Percentiles rank a stretch among this genome's conserved stretches.
These are phyloP conservation scores for Sonneratia caseolaris DNA, from an alignment of 345 rosid genomes.

Conservation along the genomic window DNA sequence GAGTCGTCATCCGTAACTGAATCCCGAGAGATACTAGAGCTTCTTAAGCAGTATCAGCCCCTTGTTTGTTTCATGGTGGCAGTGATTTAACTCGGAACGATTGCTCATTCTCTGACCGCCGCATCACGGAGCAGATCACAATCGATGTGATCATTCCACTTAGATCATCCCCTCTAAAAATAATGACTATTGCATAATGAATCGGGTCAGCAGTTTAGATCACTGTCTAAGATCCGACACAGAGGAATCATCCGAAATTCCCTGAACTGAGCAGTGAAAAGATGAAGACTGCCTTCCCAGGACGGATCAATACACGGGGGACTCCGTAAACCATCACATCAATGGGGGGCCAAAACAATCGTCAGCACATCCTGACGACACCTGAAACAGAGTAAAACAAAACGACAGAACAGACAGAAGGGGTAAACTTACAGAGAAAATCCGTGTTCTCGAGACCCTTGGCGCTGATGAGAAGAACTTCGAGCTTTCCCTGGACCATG, in stretches of 20 bases:
- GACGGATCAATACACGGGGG: background rate
- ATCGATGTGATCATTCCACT: background rate
- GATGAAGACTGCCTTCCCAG: background rate
- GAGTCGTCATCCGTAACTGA: background rate
- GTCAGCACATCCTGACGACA: too few relatives aligned
- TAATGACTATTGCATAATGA: background rate
- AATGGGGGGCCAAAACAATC: too few relatives aligned
- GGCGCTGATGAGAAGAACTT: slow-evolving; percentile 36
- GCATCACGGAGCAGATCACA: background rate
- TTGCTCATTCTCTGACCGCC: background rate
- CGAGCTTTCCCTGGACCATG: slow-evolving; percentile 33
- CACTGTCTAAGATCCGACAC: background rate
- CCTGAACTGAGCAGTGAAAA: too few relatives aligned
- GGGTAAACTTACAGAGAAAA: slow-evolving; percentile 31
- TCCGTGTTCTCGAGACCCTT: slow-evolving; percentile 38
- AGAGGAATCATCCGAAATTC: background rate
- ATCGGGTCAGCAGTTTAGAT: background rate
- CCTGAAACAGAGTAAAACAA: background rate
- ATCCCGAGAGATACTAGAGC: background rate
- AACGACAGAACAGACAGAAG: background rate
- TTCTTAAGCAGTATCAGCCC: background rate
- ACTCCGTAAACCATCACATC: background rate
- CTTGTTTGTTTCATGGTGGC: background rate
- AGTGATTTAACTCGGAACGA: background rate
- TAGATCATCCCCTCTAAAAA: background rate